Evolutionary conservation across 192 early-diverging fungal species (phyloP), one percentile per base, ranked within the genome.

Genomic region (Chytriomyces confervae): DNA sequence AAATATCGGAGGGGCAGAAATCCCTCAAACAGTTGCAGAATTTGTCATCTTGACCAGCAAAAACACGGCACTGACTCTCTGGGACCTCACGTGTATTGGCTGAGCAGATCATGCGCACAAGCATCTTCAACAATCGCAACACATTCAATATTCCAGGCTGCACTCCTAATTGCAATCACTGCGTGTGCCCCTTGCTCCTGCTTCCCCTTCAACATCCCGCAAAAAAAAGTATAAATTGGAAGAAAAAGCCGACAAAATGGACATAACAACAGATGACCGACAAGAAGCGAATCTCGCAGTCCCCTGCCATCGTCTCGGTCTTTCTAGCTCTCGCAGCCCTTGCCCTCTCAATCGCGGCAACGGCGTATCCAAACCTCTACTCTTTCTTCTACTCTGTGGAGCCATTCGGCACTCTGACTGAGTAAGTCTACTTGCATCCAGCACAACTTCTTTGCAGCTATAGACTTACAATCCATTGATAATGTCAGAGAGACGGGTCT

Each of bases 401-500:
- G 46, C 66, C 66, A 3, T 68, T 68, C 7, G 66, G 66, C 1
- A 18, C 45, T 3, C 8, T 68, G 3, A 68, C 66, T 5, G 66
- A 68, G 66, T 68, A 5, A 27, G 11, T 11, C 27, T 0, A 23
- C 1, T 27, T 64, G 20, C 27, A 24, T 27, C 20, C 53, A 57
- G 53, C 53, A 20, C 11, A n/a, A n/a, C 3, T 3, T 0, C 3
- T 2, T 36, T 36, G 29, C 2, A 36, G 53, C 13, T 57, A 57
- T 2, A 20, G 53, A 20, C 53, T 57, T 1, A 57, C 53, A 11
- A 11, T 57, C 53, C 13, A 57, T 36, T 36, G 29, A 0, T 36
- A 3, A 57, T 57, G 53, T n/a, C 44, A 68, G 66, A 46, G 66
- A 68, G 44, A 48, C 66, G 27, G 66, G 66, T 9, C 13, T 68